Evolutionary conservation across 225 moss, liverwort and hornwort genomes (phyloP).

Genomic region (Rhytidiadelphus loreus): DNA sequence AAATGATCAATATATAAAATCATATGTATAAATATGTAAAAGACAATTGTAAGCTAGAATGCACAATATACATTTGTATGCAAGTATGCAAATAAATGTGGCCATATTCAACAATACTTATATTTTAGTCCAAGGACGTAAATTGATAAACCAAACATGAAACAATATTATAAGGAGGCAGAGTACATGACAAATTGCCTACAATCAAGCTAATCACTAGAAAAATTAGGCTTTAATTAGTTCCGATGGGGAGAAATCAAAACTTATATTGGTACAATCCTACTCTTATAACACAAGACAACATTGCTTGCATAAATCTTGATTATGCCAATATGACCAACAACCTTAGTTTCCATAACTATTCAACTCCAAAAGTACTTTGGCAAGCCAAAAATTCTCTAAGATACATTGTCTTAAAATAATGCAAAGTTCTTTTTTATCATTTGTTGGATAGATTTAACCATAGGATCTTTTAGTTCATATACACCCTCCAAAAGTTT

Average conservation of each 20-base stretch:
- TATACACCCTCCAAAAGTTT: not conserved
- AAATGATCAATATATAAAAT: not conserved
- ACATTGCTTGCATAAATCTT: too few relatives aligned
- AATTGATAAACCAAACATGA: not conserved
- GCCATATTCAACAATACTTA: not conserved
- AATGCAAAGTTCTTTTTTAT: too few relatives aligned
- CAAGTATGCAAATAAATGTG: not conserved
- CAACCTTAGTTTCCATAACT: too few relatives aligned
- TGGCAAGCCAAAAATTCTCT: not conserved
- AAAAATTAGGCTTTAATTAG: not conserved
- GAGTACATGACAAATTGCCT: rapidly evolving
- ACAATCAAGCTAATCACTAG: not conserved
- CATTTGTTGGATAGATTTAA: too few relatives aligned
- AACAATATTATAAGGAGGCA: not conserved
- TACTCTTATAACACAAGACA: too few relatives aligned
- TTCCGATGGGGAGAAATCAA: too few relatives aligned
- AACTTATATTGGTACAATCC: too few relatives aligned
- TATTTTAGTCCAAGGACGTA: not conserved
- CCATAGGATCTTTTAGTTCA: too few relatives aligned
- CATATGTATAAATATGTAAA: not conserved
- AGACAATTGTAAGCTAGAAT: not conserved
- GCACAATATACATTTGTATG: not conserved
- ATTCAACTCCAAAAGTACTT: too few relatives aligned
- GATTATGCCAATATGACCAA: too few relatives aligned
- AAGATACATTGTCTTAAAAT: not conserved